phyloP scores from a whole-genome alignment of 768 basidiomycete genomes.

The Gyrodon lividus region DNA sequence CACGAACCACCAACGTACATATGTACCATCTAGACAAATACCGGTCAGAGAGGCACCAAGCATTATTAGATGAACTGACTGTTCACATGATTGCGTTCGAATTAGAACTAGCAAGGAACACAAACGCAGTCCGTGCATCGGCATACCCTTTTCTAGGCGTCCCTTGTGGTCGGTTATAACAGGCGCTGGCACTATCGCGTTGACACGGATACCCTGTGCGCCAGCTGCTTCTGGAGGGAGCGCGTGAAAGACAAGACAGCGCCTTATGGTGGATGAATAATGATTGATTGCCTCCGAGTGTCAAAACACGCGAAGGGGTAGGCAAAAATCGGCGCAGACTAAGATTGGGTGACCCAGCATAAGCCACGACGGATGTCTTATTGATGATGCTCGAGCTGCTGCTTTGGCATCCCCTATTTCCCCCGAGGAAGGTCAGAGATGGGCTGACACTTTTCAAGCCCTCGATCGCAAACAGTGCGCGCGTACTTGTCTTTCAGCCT shows the following conservation, averaged over 20 bases:
- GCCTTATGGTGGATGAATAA: constrained; percentile 60
- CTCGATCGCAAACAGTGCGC: constrained; percentile 46
- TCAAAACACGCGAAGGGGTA: constrained; percentile 8
- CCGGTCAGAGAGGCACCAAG: background rate
- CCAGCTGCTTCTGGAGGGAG: constrained; percentile 50
- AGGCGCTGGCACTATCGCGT: constrained; percentile 51
- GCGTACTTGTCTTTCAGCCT: constrained; percentile 7
- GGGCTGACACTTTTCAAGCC: constrained; percentile 51
- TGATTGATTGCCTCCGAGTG: constrained; percentile 41
- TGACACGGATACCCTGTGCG: constrained; percentile 58
- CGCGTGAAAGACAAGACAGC: constrained; percentile 58
- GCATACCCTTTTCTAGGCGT: constrained; percentile 49
- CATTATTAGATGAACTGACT: background rate
- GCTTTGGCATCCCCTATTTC: constrained; percentile 55
- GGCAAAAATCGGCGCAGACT: constrained; percentile 14
- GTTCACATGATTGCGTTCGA: constrained; percentile 41
- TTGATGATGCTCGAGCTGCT: constrained; percentile 57
- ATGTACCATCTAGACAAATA: constrained; percentile 5
- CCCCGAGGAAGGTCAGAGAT: constrained; percentile 52
- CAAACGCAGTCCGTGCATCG: constrained; percentile 49
- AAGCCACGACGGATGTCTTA: constrained; percentile 57
- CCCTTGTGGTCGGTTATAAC: constrained; percentile 56
- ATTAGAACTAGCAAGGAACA: constrained; percentile 50
- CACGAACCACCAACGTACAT: constrained; percentile 10
- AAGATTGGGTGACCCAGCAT: constrained; percentile 32